Conservation (phyloP, 1,284 basidiomycete genomes). For the Porogramme epimiltina region DNA sequence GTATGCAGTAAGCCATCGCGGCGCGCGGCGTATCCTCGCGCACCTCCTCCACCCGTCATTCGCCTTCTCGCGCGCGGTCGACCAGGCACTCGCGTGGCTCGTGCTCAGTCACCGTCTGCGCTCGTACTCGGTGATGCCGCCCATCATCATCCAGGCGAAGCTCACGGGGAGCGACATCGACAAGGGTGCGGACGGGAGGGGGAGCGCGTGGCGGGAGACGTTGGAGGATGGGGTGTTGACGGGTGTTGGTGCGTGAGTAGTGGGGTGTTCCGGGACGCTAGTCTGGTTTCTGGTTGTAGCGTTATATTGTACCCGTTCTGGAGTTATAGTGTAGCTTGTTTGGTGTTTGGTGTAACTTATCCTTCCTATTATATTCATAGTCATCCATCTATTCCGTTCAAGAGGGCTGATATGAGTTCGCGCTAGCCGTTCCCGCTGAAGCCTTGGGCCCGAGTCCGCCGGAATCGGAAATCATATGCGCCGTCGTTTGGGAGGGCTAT, state of each 20-base stretch:
- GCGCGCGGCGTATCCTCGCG: slow-evolving; percentile 54
- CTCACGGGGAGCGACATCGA: slow-evolving; percentile 52
- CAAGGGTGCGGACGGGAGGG: slow-evolving; percentile 40
- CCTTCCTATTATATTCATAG: too few species aligned
- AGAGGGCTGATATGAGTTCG: too few species aligned
- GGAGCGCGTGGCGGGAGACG: slow-evolving; percentile 56
- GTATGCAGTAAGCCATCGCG: slow-evolving; percentile 56
- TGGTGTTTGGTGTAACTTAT: too few species aligned
- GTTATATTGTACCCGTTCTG: too few species aligned
- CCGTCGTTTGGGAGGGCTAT: too few species aligned
- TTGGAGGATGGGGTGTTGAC: slow-evolving; percentile 52
- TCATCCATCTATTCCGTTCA: too few species aligned
- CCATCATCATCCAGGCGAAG: slow-evolving; percentile 65
- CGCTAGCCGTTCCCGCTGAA: too few species aligned
- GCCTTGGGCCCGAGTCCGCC: too few species aligned
- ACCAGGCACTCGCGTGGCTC: slow-evolving; percentile 75
- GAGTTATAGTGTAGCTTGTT: too few species aligned
- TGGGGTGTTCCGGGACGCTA: too few species aligned
- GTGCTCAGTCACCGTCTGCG: slow-evolving; percentile 54
- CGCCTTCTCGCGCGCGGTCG: slow-evolving; percentile 75
- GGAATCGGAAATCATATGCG: too few species aligned
- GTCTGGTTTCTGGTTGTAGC: too few species aligned
- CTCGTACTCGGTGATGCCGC: slow-evolving; percentile 65
- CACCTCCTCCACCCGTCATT: slow-evolving; percentile 64
- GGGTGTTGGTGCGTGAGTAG: neutral